A percentile compares a stretch with the other conserved stretches of the same genome.
phyloP scores from a whole-genome alignment of 208 protist genomes.

The Trypanosomatidae sp. region DNA sequence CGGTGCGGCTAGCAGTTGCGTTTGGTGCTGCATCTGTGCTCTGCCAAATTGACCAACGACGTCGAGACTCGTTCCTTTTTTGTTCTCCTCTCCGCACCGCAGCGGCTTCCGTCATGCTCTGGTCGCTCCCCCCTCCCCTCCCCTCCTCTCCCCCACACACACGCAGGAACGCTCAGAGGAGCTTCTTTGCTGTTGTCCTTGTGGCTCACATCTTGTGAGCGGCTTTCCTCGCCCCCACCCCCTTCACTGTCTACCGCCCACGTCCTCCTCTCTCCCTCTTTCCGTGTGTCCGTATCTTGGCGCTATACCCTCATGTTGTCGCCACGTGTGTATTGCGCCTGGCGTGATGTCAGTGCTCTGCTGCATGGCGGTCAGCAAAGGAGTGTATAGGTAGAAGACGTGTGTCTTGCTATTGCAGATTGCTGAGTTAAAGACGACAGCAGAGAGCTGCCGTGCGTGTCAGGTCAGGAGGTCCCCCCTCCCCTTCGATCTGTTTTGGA shows the following conservation, averaged over 20 bases:
- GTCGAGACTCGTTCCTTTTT: neutral
- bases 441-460: neutral
- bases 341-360: neutral
- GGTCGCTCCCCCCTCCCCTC: neutral
- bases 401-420: neutral
- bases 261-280: constrained; percentile 4
- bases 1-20: neutral
- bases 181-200: too few species aligned
- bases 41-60: neutral
- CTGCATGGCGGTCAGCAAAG: neutral
- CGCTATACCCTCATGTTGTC: neutral
- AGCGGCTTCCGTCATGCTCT: neutral
- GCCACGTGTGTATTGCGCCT: neutral
- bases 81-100: neutral
- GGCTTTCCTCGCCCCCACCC: neutral
- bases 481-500: neutral
- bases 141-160: too few species aligned
- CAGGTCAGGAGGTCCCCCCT: neutral
- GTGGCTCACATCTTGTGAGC: neutral
- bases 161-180: too few species aligned
- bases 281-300: neutral
- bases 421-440: neutral
- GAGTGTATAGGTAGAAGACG: neutral
- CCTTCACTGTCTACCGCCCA: neutral
- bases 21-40: neutral